Base-by-base conservation (phyloP, 169 alveolate genomes). In the Plasmodium vivax region DNA sequence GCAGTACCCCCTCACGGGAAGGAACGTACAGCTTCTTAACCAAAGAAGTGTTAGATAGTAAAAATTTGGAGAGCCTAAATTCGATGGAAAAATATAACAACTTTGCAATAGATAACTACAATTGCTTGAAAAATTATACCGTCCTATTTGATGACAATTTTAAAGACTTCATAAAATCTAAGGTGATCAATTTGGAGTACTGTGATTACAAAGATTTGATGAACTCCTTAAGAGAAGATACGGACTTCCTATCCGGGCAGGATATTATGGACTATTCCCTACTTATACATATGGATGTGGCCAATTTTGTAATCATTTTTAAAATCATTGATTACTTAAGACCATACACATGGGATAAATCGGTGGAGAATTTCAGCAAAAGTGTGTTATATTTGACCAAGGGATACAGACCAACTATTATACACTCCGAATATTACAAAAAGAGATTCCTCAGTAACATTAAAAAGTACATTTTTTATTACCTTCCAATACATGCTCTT, bases 321-420 rank as follows among this genome's bases (percentile, higher is more conserved):
- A 90, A 90, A 90, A 90, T 90, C 43, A 90, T 90, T 80, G 94
- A 90, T 74, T 90, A 90, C 34, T 90, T 90, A 80, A 54, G 94
- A 79, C 94, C 94, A 58, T 90, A 90, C 54, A 90, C 94, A 2
- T 90, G 94, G 94, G 94, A 90, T 30, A 90, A 90, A 80, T 80
- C 94, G 8, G 94, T 90, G 54, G 94, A 90, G 62, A 90, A 79
- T 68, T 90, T 90, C 51, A 80, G 94, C 71, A 90, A 90, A 81
- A 90, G 94, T 90, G 94, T 90, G 9, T 27, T 90, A 41, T 90
- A 90, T 80, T 90, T 90, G 47, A 90, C 94, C 7, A 90, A 90
- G 27, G 94, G 94, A 19, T 90, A 90, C 51, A 80, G 90, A 68
- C 94, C 94, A 23, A 90, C 94, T 3, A 90, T 90, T 79, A 90